Base-by-base conservation (phyloP, 306 rosid species). In the Quercus engelmannii region DNA sequence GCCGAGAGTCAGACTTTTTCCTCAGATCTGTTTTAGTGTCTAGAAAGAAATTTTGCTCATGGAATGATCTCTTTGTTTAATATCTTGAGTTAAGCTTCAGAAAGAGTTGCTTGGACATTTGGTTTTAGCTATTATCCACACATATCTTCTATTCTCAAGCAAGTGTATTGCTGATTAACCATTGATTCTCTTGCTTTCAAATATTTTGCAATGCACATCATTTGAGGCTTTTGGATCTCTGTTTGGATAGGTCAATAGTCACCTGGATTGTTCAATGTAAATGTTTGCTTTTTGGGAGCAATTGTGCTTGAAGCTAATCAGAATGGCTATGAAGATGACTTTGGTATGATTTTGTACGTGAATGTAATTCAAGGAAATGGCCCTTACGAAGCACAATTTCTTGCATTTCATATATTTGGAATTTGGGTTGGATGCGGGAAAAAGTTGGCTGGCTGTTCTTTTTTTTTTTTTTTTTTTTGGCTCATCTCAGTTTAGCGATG, bases 1-100 rank as follows among this genome's bases (percentile, higher is more conserved):
- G 69, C 23, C 80, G 75, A 81, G 80, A 84, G 61, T 73, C 70
- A 25, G 67, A 51, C 73, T 41, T 79, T 81, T 82, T 55, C 71
- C 64, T 68, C 12, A 4, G 15, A 30, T 6, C 23, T 5, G 31
- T 51, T 77, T 54, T 54, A 77, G 80, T 14, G 25, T 61, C 68
- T 77, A 46, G 15, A 64, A 67, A 20, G 80, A 31, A 67, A 54
- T 21, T 33, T 5, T 65, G 35, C 35, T 55, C 68, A 20, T 33
- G 30, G 11, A 35, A 68, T 68, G 13, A 67, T 52, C 13, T 33
- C 5, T 35, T 33, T 28, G 3, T 28, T 51, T 26, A 52, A 31
- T 31, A 6, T 46, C 56, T 49, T 64, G 74, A 65, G 64, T 31
- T 65, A 31, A 65, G 71, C 71, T 65, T 12, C 67, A 4, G 31